These are phyloP conservation scores for Globisporangium sylvaticum DNA, from an alignment of 352 stramenopile genomes.

Conservation along the genomic window DNA sequence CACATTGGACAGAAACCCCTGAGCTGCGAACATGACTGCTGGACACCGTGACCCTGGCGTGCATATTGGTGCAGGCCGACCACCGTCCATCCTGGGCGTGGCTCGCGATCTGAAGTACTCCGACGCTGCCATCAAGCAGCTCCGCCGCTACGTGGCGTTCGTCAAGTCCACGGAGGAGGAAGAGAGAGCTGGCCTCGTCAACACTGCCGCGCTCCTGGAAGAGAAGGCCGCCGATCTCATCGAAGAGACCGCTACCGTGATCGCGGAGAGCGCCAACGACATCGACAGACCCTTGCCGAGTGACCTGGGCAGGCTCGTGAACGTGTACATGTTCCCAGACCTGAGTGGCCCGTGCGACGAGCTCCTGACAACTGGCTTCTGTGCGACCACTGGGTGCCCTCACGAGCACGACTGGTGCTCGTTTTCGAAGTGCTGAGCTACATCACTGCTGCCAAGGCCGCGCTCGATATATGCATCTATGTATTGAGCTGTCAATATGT, in stretches of 20 bases:
- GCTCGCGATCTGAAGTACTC: neutral
- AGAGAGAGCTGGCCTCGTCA: neutral
- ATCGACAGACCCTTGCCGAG: neutral
- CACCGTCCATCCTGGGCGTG: no score
- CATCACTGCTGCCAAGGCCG: neutral
- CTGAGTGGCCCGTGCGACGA: neutral
- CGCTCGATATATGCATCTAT: neutral
- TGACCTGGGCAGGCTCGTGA: neutral
- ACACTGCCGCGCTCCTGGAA: neutral
- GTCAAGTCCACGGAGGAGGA: neutral
- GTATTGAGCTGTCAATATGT: neutral
- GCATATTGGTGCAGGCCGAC: no score
- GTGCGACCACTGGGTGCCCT: neutral
- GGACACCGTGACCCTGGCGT: no score
- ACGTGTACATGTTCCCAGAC: neutral
- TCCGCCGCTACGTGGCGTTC: neutral
- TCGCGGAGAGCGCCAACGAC: neutral
- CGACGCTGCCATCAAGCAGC: neutral
- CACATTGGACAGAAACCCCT: no score
- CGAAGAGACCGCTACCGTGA: neutral
- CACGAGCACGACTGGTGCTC: neutral
- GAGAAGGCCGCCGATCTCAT: neutral
- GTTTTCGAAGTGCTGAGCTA: neutral
- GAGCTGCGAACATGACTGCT: no score
- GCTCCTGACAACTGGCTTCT: neutral